These are phyloP conservation scores for Leptosphaerulina australis DNA, from an alignment of 2,329 filamentous ascomycete species.

Conservation along the genomic window DNA sequence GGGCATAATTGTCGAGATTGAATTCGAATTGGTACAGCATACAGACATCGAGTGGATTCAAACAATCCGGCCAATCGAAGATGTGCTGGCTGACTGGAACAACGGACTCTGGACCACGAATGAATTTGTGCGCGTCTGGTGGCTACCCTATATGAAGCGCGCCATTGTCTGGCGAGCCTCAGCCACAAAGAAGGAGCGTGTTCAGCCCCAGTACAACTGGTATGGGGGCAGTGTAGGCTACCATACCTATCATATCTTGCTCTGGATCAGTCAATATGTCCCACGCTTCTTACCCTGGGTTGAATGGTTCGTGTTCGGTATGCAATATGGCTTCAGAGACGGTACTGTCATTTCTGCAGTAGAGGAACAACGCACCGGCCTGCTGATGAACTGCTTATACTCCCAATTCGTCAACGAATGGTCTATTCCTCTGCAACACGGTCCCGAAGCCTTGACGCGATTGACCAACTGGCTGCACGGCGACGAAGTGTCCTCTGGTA, in stretches of 20 bases:
- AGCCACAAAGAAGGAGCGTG: conserved; percentile 68
- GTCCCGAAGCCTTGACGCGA: conserved; percentile 83
- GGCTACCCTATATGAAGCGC: conserved; percentile 89
- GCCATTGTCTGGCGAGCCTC: conserved; percentile 91
- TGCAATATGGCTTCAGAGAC: conserved; percentile 91
- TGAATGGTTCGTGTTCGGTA: conserved; percentile 95
- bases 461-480: conserved; percentile 85
- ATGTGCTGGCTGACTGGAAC: conserved; percentile 74
- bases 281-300: conserved; percentile 84
- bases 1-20: conserved; percentile 89
- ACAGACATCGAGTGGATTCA: conserved; percentile 90
- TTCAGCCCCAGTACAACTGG: conserved; percentile 69
- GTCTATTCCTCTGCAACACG: conserved; percentile 85
- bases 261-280: conserved; percentile 78
- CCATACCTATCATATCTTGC: conserved; percentile 88
- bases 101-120: conserved; percentile 77
- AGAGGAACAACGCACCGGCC: conserved; percentile 77
- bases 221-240: conserved; percentile 85
- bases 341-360: conserved; percentile 73
- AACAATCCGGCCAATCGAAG: conserved; percentile 71
- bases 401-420: conserved; percentile 99
- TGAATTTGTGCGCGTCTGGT: conserved; percentile 95
- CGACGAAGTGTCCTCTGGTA: conserved; percentile 71
- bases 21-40: conserved; percentile 77
- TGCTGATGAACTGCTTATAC: conserved; percentile 97